phyloP scores from a whole-genome alignment of 495 filamentous ascomycete species.

The Cairneyella variabilis region DNA sequence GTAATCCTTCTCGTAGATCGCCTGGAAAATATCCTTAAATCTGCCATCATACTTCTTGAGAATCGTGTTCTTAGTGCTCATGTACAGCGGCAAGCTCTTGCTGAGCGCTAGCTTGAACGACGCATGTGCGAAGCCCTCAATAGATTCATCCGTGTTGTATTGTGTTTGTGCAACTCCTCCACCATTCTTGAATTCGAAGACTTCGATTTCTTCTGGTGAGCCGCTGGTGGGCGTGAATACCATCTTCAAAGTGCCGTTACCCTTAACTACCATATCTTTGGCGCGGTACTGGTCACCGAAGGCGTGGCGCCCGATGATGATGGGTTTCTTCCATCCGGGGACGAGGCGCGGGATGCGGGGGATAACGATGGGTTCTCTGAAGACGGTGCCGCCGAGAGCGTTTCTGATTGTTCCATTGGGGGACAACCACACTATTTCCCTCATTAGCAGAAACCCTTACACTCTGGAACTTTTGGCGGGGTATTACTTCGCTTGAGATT shows the following conservation, averaged over 20 bases:
- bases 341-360: constrained; percentile 86
- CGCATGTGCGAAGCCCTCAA: constrained; percentile 89
- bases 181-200: constrained; percentile 79
- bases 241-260: constrained; percentile 84
- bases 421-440: constrained; percentile 80
- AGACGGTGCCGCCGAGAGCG: constrained; percentile 90
- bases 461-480: neutral
- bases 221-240: constrained; percentile 85
- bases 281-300: constrained; percentile 99
- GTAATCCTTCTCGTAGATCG: constrained; percentile 86
- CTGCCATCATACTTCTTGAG: constrained; percentile 96
- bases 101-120: constrained; percentile 90
- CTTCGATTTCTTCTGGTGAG: constrained; percentile 79
- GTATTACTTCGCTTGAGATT: constrained; percentile 89
- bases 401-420: constrained; percentile 99
- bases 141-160: constrained; percentile 97
- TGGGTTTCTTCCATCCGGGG: constrained; percentile 95
- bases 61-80: constrained; percentile 99
- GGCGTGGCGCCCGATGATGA: constrained; percentile 97
- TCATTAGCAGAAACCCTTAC: neutral
- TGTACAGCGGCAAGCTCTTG: constrained; percentile 86
- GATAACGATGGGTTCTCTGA: constrained; percentile 97
- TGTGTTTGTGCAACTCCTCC: constrained; percentile 88
- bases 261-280: constrained; percentile 77
- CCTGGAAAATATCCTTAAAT: constrained; percentile 99